Conservation (phyloP, 2,329 filamentous ascomycete genomes). For the Endoconidiophora polonica region DNA sequence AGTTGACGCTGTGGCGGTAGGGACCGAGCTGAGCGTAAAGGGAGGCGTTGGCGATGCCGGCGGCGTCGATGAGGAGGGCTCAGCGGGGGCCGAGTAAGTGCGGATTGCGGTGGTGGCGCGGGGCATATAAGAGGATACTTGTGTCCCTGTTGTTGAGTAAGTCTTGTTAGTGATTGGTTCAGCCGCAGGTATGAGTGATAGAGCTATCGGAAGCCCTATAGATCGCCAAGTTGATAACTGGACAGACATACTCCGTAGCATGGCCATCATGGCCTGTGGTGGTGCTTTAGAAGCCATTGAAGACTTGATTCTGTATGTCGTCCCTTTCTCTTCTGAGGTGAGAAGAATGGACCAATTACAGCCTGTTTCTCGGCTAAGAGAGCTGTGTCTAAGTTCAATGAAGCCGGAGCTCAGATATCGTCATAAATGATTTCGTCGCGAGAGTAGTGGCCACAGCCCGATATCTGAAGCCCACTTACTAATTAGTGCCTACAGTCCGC, state of each 20-base stretch:
- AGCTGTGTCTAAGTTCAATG: too few species aligned
- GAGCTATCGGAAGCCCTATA: not conserved
- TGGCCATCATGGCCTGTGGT: slow-evolving; percentile 4
- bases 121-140: slow-evolving; percentile 3
- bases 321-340: too few species aligned
- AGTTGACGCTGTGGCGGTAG: slow-evolving; percentile 10
- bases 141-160: not conserved
- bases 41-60: slow-evolving; percentile 14
- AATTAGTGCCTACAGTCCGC: not conserved
- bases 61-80: slow-evolving; percentile 14
- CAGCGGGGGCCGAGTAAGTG: slow-evolving; percentile 21
- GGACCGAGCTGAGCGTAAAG: slow-evolving; percentile 14
- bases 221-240: not conserved
- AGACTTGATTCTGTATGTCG: not conserved
- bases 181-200: not conserved
- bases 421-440: not conserved
- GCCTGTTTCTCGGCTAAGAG: too few species aligned
- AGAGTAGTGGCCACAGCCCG: not conserved
- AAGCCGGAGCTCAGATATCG: not conserved
- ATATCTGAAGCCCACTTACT: not conserved
- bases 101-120: slow-evolving; percentile 1
- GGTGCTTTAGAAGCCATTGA: slow-evolving; percentile 3
- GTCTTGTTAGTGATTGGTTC: not conserved
- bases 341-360: too few species aligned
- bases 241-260: slow-evolving; percentile 7